Conservation (phyloP, 805 yeast genomes). For the Wickerhamiella hasegawae region DNA sequence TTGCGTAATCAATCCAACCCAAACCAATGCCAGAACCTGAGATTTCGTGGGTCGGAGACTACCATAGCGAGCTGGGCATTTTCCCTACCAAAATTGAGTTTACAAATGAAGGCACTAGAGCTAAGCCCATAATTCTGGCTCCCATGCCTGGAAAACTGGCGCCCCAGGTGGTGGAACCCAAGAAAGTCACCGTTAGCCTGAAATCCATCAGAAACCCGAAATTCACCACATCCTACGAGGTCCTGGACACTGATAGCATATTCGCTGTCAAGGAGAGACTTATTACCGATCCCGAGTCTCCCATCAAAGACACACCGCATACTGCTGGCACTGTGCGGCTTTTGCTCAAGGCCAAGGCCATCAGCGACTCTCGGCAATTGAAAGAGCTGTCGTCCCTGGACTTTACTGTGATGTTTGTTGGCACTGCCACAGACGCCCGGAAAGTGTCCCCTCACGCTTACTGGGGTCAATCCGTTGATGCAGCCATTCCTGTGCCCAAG, state of each 20-base stretch:
- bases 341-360: slow-evolving; percentile 12
- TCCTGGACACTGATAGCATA: slow-evolving; percentile 13
- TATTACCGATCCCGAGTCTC: slow-evolving; percentile 16
- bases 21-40: too few relatives aligned
- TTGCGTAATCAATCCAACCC: too few relatives aligned
- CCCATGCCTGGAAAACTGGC: too few relatives aligned
- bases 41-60: too few relatives aligned
- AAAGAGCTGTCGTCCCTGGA: slow-evolving; percentile 9
- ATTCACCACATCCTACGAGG: slow-evolving; percentile 26
- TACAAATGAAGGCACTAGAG: too few relatives aligned
- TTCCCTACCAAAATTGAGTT: too few relatives aligned
- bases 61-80: too few relatives aligned
- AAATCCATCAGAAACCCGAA: slow-evolving; percentile 65
- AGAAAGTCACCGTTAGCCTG: slow-evolving; percentile 26
- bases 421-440: slow-evolving; percentile 4
- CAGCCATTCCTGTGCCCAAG: neutral
- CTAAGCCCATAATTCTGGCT: too few relatives aligned
- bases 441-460: slow-evolving; percentile 11
- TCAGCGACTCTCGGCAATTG: slow-evolving; percentile 12
- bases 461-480: slow-evolving; percentile 7
- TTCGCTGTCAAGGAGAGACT: slow-evolving; percentile 19
- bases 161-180: too few relatives aligned
- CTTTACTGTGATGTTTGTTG: slow-evolving; percentile 13
- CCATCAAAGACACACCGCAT: slow-evolving; percentile 8
- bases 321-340: slow-evolving; percentile 8